A percentile compares a stretch with the other conserved stretches of the same genome.
Evolutionary conservation across 805 yeast species (phyloP).

Genomic region (Danielia oregonensis): DNA sequence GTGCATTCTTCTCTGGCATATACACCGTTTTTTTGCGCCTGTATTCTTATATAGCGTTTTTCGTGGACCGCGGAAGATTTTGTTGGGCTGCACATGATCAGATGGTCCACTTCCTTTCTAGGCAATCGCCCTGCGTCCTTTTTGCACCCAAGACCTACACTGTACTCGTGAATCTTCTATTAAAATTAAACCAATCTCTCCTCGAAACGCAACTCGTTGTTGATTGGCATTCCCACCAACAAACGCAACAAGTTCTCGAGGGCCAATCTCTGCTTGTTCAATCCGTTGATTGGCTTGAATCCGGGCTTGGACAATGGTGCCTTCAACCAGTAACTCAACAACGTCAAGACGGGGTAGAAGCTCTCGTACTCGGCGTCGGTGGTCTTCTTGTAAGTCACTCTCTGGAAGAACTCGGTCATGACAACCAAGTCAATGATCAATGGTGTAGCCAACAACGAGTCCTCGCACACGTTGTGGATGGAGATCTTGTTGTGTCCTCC

Average conservation of each 20-base stretch:
- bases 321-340: conserved; percentile 92
- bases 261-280: conserved; percentile 92
- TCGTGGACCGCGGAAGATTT: no score
- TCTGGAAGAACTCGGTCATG: conserved; percentile 83
- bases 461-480: conserved; percentile 95
- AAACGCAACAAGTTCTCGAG: conserved; percentile 87
- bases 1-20: no score
- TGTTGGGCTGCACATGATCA: conserved; percentile 3
- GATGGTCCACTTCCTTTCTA: no score
- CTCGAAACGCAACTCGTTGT: conserved; percentile 90
- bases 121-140: no score
- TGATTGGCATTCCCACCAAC: conserved; percentile 84
- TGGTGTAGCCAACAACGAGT: conserved; percentile 91
- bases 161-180: no score
- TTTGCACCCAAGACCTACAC: no score
- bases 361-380: conserved; percentile 51
- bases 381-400: conserved; percentile 72
- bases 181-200: conserved; percentile 67
- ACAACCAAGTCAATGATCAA: conserved; percentile 87
- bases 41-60: no score
- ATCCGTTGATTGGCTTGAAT: conserved; percentile 83
- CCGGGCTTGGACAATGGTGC: conserved; percentile 95
- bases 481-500: conserved; percentile 96
- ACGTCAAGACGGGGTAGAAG: conserved; percentile 81
- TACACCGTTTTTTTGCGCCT: no score